Conservation (phyloP, 1,284 basidiomycete species). For the Thecaphora frezii region DNA sequence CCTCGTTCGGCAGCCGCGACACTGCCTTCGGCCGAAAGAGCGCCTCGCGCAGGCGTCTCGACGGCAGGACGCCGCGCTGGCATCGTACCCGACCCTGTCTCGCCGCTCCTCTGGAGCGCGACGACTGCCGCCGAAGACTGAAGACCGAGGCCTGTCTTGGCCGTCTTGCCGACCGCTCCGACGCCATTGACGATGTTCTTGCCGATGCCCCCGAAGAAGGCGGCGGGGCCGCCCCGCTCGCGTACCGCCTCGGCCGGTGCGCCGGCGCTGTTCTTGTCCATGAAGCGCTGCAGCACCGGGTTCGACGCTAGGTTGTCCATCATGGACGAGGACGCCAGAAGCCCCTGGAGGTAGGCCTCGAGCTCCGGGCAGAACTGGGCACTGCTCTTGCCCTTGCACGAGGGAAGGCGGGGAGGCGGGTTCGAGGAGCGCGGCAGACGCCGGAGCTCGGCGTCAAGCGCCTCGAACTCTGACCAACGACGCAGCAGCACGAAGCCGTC, state of each 20-base stretch:
- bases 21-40: background rate
- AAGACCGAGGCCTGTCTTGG: constrained; percentile 31
- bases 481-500: constrained; percentile 53
- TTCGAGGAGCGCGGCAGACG: constrained; percentile 30
- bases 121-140: constrained; percentile 1
- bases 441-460: constrained; percentile 43
- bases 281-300: constrained; percentile 37
- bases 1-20: background rate
- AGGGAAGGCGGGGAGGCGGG: constrained; percentile 35
- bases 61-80: background rate
- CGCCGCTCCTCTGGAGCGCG: background rate
- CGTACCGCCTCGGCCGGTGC: constrained; percentile 28
- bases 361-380: constrained; percentile 28
- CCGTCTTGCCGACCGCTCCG: constrained; percentile 44
- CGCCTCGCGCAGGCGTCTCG: background rate
- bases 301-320: constrained; percentile 12
- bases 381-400: constrained; percentile 33
- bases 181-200: constrained; percentile 47
- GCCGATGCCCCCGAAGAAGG: constrained; percentile 36
- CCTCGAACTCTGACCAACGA: constrained; percentile 51
- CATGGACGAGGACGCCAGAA: constrained; percentile 23
- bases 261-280: constrained; percentile 49
- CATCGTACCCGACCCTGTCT: background rate
- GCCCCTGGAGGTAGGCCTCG: constrained; percentile 37
- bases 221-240: constrained; percentile 16